Base-by-base conservation (phyloP, 495 filamentous ascomycete genomes). In the Xylaria longipes region DNA sequence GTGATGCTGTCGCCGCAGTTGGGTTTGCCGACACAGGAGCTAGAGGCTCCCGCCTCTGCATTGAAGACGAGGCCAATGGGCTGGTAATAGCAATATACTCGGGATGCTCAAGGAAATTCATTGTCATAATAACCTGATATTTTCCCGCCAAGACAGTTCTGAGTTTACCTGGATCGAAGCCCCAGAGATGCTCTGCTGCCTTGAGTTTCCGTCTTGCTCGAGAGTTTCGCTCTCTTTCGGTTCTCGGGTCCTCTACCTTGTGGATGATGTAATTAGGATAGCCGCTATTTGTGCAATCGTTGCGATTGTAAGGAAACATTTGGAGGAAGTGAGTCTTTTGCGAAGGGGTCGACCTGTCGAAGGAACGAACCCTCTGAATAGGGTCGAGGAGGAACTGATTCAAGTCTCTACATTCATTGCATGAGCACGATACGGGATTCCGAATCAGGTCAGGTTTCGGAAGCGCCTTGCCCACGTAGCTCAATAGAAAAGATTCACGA, bases 401-500 rank as follows among this genome's bases (percentile, higher is more conserved):
- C 8, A 37, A 7, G 11, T 60, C 17, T 35, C 57, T 60, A 5
- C 57, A 60, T n/a, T 37, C 31, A 20, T n/a, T n/a, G 57, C 57
- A 60, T n/a, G 17, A n/a, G 33, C 58, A 61, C 11, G 58, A 25
- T 61, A 39, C 20, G 31, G 57, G 31, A 39, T 9, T 61, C 3
- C 20, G 29, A 20, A 61, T 8, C 0, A 39, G 9, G 20, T 27
- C 15, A 20, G 56, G 25, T 9, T 68, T 58, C 8, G 15, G 58
- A 37, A 75, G 73, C 50, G 68, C 64, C 43, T 52, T 54, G 20
- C 68, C 68, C 14, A 79, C 71, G 14, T 57, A 68, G 29, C 43
- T 72, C 48, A 39, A 33, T 5, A 74, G 31, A 70, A 77, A 77
- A 15, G 62, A 66, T 22, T 70, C 54, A 9, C 78, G 63, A 27